Evolutionary conservation across 805 yeast genomes (phyloP).

Genomic region (Teunomyces gatunensis): DNA sequence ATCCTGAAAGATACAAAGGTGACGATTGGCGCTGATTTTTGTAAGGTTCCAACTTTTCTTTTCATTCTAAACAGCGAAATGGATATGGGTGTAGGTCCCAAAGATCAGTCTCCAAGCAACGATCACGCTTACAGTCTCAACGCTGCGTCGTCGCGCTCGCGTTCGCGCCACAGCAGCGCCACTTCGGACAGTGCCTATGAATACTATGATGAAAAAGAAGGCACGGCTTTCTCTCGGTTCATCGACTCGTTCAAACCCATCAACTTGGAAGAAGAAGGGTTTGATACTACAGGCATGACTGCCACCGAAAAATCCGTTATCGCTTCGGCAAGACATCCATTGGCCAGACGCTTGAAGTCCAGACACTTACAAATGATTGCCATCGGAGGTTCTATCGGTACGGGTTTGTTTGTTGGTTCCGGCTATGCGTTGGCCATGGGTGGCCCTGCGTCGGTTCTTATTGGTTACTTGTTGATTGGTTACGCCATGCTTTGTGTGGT

Average conservation of each 20-base stretch:
- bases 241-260: conserved; percentile 39
- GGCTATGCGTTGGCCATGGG: conserved; percentile 40
- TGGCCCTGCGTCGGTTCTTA: conserved; percentile 29
- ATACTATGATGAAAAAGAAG: conserved; percentile 12
- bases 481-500: conserved; percentile 23
- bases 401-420: conserved; percentile 56
- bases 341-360: conserved; percentile 38
- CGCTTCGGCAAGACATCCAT: conserved; percentile 42
- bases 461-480: conserved; percentile 25
- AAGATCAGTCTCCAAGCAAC: background rate
- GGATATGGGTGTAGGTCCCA: conserved; percentile 4
- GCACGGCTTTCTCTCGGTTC: conserved; percentile 18
- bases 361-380: conserved; percentile 73
- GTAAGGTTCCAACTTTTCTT: background rate
- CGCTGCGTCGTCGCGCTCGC: conserved; percentile 4
- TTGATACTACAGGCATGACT: conserved; percentile 28
- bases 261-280: conserved; percentile 29
- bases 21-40: background rate
- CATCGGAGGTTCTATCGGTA: conserved; percentile 82
- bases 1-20: background rate
- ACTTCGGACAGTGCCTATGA: conserved; percentile 8
- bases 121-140: conserved; percentile 13
- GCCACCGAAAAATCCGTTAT: conserved; percentile 37
- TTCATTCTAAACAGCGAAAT: background rate
- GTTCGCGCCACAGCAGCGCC: conserved; percentile 3